Base-by-base conservation (phyloP, 2,329 filamentous ascomycete species). In the Stagonosporopsis rhizophila region DNA sequence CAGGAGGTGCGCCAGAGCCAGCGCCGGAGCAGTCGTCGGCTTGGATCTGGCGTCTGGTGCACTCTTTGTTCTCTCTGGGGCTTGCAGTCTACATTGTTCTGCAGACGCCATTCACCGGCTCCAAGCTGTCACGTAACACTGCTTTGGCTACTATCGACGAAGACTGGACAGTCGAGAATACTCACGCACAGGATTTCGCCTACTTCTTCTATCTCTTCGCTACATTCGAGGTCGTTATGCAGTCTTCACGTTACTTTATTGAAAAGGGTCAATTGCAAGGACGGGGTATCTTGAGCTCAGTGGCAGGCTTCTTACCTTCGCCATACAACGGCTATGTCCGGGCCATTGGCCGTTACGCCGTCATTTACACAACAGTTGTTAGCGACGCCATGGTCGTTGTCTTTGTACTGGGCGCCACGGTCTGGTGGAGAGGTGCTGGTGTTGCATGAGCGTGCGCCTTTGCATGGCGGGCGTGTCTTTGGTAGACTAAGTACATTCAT, bases 161-260 rank as follows among this genome's bases (percentile, higher is more conserved):
- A 20, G 71, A 71, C 56, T 76, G 72, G 66, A 61, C 62, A 2
- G 41, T 59, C 2, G 69, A 70, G 9, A 65, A 76, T 7, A 69
- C 67, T 1, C 75, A 79, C 27, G 72, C 76, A 15, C 75, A 76
- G 44, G 68, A 74, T 32, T 78, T 80, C 37, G 79, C 79, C 41
- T 81, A 82, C 59, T 88, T 92, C 76, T 92, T 94, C 75, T 91
- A 87, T 80, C 83, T 90, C n/a, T 95, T 94, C 71, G 88, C 89
- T 6, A 91, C 90, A 0, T 87, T 86, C 28, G 90, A 95, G 78
- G 82, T 91, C 11, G 72, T 91, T 49, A 79, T 94, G 60, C 85
- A 94, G 61, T 89, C 86, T 1, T 87, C 85, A 27, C 81, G 90
- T 22, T 90, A 89, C 72, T 86, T 92, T 64, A 70, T 91, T 47